phyloP scores from a whole-genome alignment of 257 asterid genomes.

The Galeopsis tetrahit region DNA sequence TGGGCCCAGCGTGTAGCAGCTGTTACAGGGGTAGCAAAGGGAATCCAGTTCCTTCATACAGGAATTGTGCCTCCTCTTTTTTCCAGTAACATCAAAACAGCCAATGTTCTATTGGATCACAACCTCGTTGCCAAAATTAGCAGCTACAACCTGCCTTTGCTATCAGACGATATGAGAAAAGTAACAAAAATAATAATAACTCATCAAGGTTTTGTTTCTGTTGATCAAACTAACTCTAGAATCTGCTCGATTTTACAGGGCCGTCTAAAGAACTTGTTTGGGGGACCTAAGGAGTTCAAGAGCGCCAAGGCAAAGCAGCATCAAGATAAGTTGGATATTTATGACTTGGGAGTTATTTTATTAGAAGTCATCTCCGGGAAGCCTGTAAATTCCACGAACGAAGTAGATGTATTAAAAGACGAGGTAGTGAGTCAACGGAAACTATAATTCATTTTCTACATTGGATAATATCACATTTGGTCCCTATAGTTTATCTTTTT shows the following conservation, averaged over 20 bases:
- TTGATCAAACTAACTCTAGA: conserved; percentile 23
- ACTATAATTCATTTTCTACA: neutral
- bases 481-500: too few species aligned
- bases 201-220: conserved; percentile 12
- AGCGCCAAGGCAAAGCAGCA: conserved; percentile 59
- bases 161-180: conserved; percentile 59
- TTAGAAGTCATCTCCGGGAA: conserved; percentile 75
- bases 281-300: conserved; percentile 51
- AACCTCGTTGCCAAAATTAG: conserved; percentile 71
- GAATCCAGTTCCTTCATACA: conserved; percentile 84
- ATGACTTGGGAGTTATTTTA: conserved; percentile 78
- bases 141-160: conserved; percentile 71
- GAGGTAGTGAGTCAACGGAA: conserved; percentile 50
- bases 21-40: conserved; percentile 89
- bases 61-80: conserved; percentile 81
- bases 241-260: conserved; percentile 50
- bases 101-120: conserved; percentile 76
- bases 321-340: conserved; percentile 71
- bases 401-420: conserved; percentile 50
- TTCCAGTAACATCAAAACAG: conserved; percentile 66
- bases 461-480: too few species aligned
- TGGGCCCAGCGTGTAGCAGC: conserved; percentile 90
- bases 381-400: conserved; percentile 53
- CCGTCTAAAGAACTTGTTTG: conserved; percentile 33
- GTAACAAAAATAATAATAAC: conserved; percentile 36